Evolutionary conservation across 176 grass and related monocot species (phyloP).

Genomic region (Aechmea fasciata): DNA sequence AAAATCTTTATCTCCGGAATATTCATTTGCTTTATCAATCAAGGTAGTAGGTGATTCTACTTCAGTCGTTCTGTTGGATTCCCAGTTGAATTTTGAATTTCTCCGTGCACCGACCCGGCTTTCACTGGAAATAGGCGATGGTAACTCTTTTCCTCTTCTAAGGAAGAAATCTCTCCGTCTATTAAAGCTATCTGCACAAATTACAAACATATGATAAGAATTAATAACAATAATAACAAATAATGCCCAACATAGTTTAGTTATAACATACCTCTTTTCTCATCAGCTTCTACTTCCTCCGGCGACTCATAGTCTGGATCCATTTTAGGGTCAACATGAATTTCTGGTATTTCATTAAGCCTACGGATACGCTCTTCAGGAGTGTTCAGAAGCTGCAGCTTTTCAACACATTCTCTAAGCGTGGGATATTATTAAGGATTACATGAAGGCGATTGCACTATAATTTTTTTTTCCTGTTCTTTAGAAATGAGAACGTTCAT

Average conservation of each 20-base stretch:
- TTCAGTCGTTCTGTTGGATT: constrained; percentile 47
- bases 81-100: constrained; percentile 43
- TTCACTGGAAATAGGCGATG: constrained; percentile 46
- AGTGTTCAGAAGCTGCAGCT: constrained; percentile 68
- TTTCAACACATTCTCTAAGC: constrained; percentile 97
- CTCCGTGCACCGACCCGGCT: constrained; percentile 31
- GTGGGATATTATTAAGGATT: constrained; percentile 51
- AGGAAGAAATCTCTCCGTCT: constrained; percentile 44
- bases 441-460: constrained; percentile 3
- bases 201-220: constrained; percentile 16
- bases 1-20: constrained; percentile 31
- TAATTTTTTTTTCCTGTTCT: background rate
- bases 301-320: constrained; percentile 94
- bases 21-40: constrained; percentile 34
- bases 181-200: constrained; percentile 42
- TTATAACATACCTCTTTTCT: constrained; percentile 41
- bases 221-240: background rate
- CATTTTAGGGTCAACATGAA: constrained; percentile 88
- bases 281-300: constrained; percentile 76
- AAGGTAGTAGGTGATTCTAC: constrained; percentile 35
- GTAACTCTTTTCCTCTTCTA: constrained; percentile 48
- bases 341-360: constrained; percentile 73
- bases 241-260: background rate
- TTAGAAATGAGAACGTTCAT: background rate
- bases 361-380: constrained; percentile 84